Percentiles rank a stretch among this genome's conserved stretches.
phyloP scores from a whole-genome alignment of 2,329 filamentous ascomycete species.

The Pseudogymnoascus sp. region DNA sequence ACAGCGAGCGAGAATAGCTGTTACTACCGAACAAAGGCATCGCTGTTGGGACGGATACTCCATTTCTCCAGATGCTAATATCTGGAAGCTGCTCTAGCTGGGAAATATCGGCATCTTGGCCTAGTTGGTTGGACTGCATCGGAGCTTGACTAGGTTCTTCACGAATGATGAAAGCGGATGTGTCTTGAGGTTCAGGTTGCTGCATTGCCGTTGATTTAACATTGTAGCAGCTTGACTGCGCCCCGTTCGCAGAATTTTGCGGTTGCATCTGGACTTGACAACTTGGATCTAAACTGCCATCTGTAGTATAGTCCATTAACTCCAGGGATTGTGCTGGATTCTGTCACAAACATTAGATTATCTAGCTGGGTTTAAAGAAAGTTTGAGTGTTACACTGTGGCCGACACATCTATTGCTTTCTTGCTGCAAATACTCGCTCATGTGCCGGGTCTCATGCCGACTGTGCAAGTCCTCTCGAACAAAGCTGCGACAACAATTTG shows the following conservation, averaged over 20 bases:
- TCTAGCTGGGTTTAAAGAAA: slow-evolving; percentile 24
- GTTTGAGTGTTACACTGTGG: slow-evolving; percentile 12
- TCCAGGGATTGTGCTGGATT: slow-evolving; percentile 18
- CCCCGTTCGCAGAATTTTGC: slow-evolving; percentile 26
- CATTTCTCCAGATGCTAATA: slow-evolving; percentile 58
- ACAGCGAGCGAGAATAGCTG: slow-evolving; percentile 75
- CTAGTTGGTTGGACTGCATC: slow-evolving; percentile 23
- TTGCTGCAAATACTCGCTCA: slow-evolving; percentile 68
- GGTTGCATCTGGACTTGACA: slow-evolving; percentile 22
- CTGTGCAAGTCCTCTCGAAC: slow-evolving; percentile 89
- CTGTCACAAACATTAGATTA: slow-evolving; percentile 20
- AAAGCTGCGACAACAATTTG: slow-evolving; percentile 83
- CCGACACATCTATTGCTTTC: slow-evolving; percentile 40
- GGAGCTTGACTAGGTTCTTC: slow-evolving; percentile 7
- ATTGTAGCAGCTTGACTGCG: slow-evolving; percentile 30
- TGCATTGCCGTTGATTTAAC: slow-evolving; percentile 18
- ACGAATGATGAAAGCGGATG: slow-evolving; percentile 14
- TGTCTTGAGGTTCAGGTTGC: slow-evolving; percentile 22
- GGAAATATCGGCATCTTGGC: slow-evolving; percentile 28
- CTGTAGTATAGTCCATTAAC: too few relatives aligned
- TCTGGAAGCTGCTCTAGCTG: slow-evolving; percentile 36
- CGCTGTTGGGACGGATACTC: slow-evolving; percentile 49
- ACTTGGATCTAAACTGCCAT: too few relatives aligned
- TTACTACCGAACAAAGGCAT: slow-evolving; percentile 88
- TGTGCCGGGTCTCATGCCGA: slow-evolving; percentile 73